Conservation (phyloP, 169 alveolate genomes). For the Cryptosporidium tyzzeri region DNA sequence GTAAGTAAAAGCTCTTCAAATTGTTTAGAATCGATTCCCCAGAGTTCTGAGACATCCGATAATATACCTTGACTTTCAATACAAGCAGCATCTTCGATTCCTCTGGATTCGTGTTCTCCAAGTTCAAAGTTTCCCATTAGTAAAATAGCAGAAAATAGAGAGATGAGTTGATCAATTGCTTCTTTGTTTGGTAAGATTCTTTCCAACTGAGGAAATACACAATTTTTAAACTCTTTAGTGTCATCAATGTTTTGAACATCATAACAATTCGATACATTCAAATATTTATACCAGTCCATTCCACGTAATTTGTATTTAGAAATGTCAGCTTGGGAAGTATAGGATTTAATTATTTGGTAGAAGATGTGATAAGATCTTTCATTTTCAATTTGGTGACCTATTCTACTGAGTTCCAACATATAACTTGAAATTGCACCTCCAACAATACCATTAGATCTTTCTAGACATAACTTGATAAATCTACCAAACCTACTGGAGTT, state of each 20-base stretch:
- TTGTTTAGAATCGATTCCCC: constrained; percentile 54
- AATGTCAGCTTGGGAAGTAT: constrained; percentile 30
- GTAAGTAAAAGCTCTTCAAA: constrained; percentile 62
- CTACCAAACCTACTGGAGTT: constrained; percentile 99
- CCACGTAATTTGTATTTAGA: constrained; percentile 36
- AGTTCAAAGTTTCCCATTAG: constrained; percentile 81
- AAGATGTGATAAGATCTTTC: constrained; percentile 82
- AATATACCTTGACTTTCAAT: constrained; percentile 46
- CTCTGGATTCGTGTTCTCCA: constrained; percentile 69
- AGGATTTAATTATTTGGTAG: constrained; percentile 84
- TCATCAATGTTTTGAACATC: constrained; percentile 84
- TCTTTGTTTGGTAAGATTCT: constrained; percentile 40
- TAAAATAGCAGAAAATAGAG: constrained; percentile 80
- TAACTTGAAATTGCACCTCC: constrained; percentile 77
- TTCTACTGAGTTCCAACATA: constrained; percentile 72
- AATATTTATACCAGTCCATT: constrained; percentile 78
- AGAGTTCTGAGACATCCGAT: constrained; percentile 42
- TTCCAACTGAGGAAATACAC: constrained; percentile 60
- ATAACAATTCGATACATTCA: constrained; percentile 81
- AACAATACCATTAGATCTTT: constrained; percentile 86
- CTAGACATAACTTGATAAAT: constrained; percentile 92
- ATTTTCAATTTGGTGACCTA: constrained; percentile 75
- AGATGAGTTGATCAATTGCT: constrained; percentile 50
- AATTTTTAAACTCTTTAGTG: constrained; percentile 78
- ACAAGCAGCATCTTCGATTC: constrained; percentile 69